Base-by-base conservation (phyloP, 495 filamentous ascomycete species). In the Xylaria nigripes region DNA sequence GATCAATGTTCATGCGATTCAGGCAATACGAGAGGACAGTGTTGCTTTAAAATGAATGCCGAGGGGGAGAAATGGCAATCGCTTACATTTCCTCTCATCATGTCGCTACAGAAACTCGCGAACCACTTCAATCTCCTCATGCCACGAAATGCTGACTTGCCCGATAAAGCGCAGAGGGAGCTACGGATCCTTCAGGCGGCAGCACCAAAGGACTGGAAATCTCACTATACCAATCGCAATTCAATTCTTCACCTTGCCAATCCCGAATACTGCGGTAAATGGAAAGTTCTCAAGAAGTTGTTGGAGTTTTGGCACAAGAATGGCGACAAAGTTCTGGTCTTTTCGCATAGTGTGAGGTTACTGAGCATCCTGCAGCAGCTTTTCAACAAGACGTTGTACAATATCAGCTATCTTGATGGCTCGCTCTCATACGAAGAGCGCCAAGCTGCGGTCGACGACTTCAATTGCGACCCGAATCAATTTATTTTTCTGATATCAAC, bases 401-500 rank as follows among this genome's bases (percentile, higher is more conserved):
- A 86, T 48, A 84, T 95, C 46, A 90, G 84, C 65, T 98, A 94
- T 66, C 74, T 98, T 8, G 90, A 95, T 64, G 93, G 93, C 13
- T 79, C 81, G 7, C 87, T 97, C 78, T 77, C 76, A n/a, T 89
- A 92, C 61, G 86, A 88, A 36, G 93, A 95, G 36, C 83, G 94
- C n/a, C 76, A 79, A 60, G 80, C 78, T 40, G 81, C 78, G 1
- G 92, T 98, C 0, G 86, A 92, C 59, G 85, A 93, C 30, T 98
- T 96, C 79, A 98, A 98, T 69, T 79, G 86, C 5, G 87, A 96
- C 63, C 84, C 91, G 0, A 70, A 70, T 7, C 89, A 94, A 56
- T 98, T 98, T 60, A 90, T 96, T 18, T 98, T 98, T 64, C 75
- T 98, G 42, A 97, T 98, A 59, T 92, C 87, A 16, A 97, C 93